Evolutionary conservation across 1,284 basidiomycete genomes (phyloP).

Genomic region (Apiotrichum porosum): DNA sequence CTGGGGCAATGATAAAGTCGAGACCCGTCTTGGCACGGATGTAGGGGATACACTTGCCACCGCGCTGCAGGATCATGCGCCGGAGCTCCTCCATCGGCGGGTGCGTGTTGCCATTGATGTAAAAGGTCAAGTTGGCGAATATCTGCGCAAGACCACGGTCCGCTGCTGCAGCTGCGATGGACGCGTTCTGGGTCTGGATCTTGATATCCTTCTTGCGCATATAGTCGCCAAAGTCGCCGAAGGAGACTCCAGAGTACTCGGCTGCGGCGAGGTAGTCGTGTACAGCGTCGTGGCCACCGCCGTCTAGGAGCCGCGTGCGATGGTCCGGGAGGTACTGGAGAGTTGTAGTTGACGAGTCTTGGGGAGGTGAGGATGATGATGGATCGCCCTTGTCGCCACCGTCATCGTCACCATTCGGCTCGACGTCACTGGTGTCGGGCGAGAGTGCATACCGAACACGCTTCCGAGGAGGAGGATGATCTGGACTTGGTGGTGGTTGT

Average conservation of each 20-base stretch:
- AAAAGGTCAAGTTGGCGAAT: conserved; percentile 69
- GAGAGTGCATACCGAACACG: not conserved
- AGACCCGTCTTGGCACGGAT: conserved; percentile 36
- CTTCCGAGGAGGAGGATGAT: not conserved
- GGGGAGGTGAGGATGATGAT: not conserved
- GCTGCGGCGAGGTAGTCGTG: conserved; percentile 38
- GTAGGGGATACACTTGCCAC: conserved; percentile 69
- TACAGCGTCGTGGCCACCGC: conserved; percentile 7
- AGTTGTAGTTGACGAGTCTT: not conserved
- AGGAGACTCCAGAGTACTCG: conserved; percentile 70
- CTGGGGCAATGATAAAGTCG: conserved; percentile 75
- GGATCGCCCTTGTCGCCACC: not conserved
- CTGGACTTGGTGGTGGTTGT: not conserved
- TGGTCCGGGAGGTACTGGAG: not conserved
- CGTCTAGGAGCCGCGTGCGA: not conserved
- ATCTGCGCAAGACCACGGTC: conserved; percentile 52
- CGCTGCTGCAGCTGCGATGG: conserved; percentile 50
- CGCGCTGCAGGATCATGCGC: conserved; percentile 72
- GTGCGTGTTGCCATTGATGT: conserved; percentile 86
- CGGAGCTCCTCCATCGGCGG: conserved; percentile 83
- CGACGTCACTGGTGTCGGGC: not conserved
- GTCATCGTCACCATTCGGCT: not conserved
- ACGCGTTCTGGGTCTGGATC: conserved; percentile 74
- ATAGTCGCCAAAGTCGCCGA: conserved; percentile 80
- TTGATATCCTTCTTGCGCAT: conserved; percentile 87